These are phyloP conservation scores for Colletotrichum sp. DNA, from an alignment of 2,329 filamentous ascomycete genomes.

Conservation along the genomic window DNA sequence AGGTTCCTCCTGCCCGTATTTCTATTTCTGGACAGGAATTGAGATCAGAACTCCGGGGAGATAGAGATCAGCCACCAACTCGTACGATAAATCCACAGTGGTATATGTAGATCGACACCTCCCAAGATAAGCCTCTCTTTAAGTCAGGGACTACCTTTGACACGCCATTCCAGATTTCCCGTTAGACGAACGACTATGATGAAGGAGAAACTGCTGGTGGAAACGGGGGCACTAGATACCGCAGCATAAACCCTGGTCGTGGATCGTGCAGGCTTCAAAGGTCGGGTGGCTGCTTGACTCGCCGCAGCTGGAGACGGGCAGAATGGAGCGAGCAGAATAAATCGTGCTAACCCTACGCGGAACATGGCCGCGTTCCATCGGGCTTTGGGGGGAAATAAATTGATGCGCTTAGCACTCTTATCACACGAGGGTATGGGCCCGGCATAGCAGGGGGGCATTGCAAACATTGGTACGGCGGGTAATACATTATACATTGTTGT, in stretches of 20 bases:
- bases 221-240: neutral
- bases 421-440: neutral
- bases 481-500: conserved; percentile 16
- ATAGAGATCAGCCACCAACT: neutral
- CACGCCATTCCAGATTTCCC: neutral
- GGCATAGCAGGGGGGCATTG: neutral
- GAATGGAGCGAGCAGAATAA: neutral
- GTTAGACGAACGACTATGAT: neutral
- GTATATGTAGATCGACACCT: neutral
- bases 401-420: neutral
- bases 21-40: neutral
- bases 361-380: neutral
- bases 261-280: neutral
- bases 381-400: neutral
- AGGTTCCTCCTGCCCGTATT: neutral
- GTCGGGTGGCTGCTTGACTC: neutral
- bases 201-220: neutral
- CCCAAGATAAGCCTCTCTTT: neutral
- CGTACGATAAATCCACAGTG: neutral
- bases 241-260: neutral
- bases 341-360: neutral
- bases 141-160: neutral
- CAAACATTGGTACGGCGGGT: neutral
- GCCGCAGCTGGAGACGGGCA: neutral
- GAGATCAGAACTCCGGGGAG: neutral